A percentile compares a stretch with the other conserved stretches of the same genome.
These are phyloP conservation scores for Emergomyces africanus DNA, from an alignment of 2,329 filamentous ascomycete species.

Conservation along the genomic window DNA sequence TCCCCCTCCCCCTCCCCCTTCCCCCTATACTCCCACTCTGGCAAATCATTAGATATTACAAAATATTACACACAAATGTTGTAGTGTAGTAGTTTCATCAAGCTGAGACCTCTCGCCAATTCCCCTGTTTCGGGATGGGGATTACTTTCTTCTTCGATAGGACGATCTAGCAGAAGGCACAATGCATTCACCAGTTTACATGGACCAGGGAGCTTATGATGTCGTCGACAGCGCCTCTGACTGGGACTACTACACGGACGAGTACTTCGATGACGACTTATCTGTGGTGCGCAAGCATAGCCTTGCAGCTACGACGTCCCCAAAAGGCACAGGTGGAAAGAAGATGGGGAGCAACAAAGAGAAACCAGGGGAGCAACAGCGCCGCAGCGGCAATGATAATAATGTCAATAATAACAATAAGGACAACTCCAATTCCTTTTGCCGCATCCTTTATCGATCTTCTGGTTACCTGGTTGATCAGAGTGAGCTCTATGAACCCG, in stretches of 20 bases:
- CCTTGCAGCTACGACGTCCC: background rate
- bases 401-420: background rate
- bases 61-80: no score
- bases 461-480: constrained; percentile 15
- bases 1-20: no score
- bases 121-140: background rate
- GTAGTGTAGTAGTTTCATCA: background rate
- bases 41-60: no score
- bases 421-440: constrained; percentile 15
- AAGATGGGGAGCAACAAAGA: background rate
- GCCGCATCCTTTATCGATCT: constrained; percentile 30
- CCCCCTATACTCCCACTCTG: background rate
- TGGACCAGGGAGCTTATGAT: constrained; percentile 18
- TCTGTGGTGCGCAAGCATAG: constrained; percentile 1
- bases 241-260: constrained; percentile 17
- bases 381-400: background rate
- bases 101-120: background rate
- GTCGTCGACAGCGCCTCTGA: constrained; percentile 19
- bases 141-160: constrained; percentile 5
- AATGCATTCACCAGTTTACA: constrained; percentile 19
- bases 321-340: background rate
- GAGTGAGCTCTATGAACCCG: constrained; percentile 24
- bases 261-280: constrained; percentile 15
- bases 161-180: constrained; percentile 22
- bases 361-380: background rate